Conservation (phyloP, 805 yeast genomes). For the Kodamaea neixiangensis region DNA sequence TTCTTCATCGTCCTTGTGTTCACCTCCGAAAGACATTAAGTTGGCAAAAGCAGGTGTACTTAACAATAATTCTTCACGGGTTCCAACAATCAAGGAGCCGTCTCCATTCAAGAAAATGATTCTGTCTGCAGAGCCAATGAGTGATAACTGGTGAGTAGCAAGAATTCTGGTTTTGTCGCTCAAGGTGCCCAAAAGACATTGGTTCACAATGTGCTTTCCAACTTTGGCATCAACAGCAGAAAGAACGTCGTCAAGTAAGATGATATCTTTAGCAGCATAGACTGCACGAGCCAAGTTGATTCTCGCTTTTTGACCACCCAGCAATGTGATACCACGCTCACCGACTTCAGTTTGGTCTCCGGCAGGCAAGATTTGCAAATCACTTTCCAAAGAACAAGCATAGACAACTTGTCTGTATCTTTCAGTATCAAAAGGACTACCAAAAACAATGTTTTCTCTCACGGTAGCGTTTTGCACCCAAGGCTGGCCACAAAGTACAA, state of each 20-base stretch:
- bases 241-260: slow-evolving; percentile 74
- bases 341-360: slow-evolving; percentile 83
- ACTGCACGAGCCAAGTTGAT: slow-evolving; percentile 78
- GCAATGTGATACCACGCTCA: slow-evolving; percentile 79
- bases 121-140: slow-evolving; percentile 70
- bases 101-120: slow-evolving; percentile 71
- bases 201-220: slow-evolving; percentile 71
- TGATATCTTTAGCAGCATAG: slow-evolving; percentile 65
- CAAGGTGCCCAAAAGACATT: slow-evolving; percentile 64
- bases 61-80: slow-evolving; percentile 51
- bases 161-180: slow-evolving; percentile 65
- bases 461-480: slow-evolving; percentile 87
- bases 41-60: slow-evolving; percentile 36
- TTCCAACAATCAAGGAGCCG: slow-evolving; percentile 60
- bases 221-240: slow-evolving; percentile 88
- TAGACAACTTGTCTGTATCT: slow-evolving; percentile 57
- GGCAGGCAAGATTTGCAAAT: slow-evolving; percentile 62
- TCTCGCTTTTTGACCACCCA: slow-evolving; percentile 89
- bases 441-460: slow-evolving; percentile 75
- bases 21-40: slow-evolving; percentile 40
- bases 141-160: slow-evolving; percentile 82
- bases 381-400: slow-evolving; percentile 69
- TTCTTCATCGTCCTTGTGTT: slow-evolving; percentile 6
- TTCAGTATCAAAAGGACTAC: slow-evolving; percentile 51
- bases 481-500: slow-evolving; percentile 63